These are phyloP conservation scores for Colletotrichum neosansevieriae DNA, from an alignment of 2,329 filamentous ascomycete genomes.

Conservation along the genomic window DNA sequence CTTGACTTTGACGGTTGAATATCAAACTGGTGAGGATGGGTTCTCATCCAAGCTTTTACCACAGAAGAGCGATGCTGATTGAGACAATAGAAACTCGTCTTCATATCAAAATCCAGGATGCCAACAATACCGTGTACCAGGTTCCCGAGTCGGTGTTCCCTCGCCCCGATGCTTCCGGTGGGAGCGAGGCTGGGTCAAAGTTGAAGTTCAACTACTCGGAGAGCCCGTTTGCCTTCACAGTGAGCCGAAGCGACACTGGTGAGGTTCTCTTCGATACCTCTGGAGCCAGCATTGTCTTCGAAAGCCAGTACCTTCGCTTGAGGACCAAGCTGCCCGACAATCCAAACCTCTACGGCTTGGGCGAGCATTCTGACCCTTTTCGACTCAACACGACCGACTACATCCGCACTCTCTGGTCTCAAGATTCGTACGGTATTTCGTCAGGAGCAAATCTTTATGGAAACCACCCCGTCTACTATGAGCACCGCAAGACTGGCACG, in stretches of 20 bases:
- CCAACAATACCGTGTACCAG: conserved; percentile 77
- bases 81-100: conserved; percentile 69
- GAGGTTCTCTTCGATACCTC: conserved; percentile 78
- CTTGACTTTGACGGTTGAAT: conserved; percentile 48
- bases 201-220: conserved; percentile 60
- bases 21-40: conserved; percentile 46
- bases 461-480: conserved; percentile 80
- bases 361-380: conserved; percentile 81
- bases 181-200: conserved; percentile 50
- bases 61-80: background rate
- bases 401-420: conserved; percentile 76
- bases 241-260: conserved; percentile 56
- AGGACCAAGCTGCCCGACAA: conserved; percentile 76
- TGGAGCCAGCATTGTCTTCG: conserved; percentile 75
- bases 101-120: conserved; percentile 80
- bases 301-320: conserved; percentile 81
- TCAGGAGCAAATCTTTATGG: conserved; percentile 77
- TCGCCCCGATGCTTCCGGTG: conserved; percentile 60
- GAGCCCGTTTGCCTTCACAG: conserved; percentile 75
- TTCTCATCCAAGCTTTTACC: background rate
- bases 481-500: conserved; percentile 71
- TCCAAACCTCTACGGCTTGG: conserved; percentile 82
- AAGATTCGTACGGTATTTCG: conserved; percentile 74
- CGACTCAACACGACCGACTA: conserved; percentile 77
- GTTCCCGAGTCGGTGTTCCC: conserved; percentile 77